phyloP scores from a whole-genome alignment of 2,329 filamentous ascomycete genomes.

The Chalaropsis ovoidea region DNA sequence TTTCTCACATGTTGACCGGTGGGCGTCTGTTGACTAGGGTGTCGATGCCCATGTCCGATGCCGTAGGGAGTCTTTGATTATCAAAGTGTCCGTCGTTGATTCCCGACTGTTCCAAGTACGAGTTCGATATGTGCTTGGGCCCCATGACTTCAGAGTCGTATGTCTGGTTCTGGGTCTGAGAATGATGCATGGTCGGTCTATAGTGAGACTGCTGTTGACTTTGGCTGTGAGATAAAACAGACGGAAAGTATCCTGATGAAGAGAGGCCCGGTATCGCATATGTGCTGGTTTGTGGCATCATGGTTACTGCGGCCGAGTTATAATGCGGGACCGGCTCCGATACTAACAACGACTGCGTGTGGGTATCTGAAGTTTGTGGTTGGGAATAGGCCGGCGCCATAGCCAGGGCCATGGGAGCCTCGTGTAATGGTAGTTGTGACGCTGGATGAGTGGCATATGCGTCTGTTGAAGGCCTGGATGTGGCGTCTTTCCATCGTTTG shows the following conservation, averaged over 20 bases:
- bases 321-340: constrained; percentile 10
- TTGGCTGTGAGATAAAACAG: not conserved
- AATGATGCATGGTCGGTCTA: not conserved
- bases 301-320: not conserved
- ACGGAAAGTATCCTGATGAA: constrained; percentile 2
- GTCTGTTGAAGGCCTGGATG: not conserved
- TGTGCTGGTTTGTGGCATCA: constrained; percentile 11
- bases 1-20: constrained; percentile 17
- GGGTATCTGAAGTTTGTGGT: constrained; percentile 28
- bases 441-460: not conserved
- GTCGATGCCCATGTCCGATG: constrained; percentile 52
- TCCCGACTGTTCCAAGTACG: constrained; percentile 28
- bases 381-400: constrained; percentile 28
- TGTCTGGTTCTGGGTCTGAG: constrained; percentile 7
- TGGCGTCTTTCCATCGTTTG: constrained; percentile 22
- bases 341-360: constrained; percentile 26
- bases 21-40: constrained; percentile 47
- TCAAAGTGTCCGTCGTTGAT: constrained; percentile 31
- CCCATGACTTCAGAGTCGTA: constrained; percentile 13
- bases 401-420: not conserved
- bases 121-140: constrained; percentile 5
- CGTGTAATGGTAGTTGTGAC: not conserved
- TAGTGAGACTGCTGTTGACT: not conserved
- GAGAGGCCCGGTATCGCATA: constrained; percentile 15
- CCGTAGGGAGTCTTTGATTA: constrained; percentile 36